Evolutionary conservation across 2,329 filamentous ascomycete species (phyloP).

Genomic region (Niveomyces coronatus): DNA sequence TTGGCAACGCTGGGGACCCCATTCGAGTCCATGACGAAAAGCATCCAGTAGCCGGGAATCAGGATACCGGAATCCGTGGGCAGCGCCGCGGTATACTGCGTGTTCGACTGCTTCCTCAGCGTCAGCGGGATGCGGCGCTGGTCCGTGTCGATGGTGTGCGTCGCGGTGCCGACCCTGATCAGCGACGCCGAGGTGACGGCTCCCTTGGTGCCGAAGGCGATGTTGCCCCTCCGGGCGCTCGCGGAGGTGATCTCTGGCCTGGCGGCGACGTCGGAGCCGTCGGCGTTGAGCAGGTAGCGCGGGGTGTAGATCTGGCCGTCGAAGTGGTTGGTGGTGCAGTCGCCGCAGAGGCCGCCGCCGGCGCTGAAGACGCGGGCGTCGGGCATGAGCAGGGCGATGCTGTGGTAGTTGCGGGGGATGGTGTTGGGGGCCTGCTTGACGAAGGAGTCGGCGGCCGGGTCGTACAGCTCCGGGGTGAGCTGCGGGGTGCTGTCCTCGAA

Average conservation of each 20-base stretch:
- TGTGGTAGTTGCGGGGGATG: conserved; percentile 40
- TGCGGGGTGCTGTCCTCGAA: conserved; percentile 34
- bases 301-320: conserved; percentile 47
- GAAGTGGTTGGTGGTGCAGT: conserved; percentile 36
- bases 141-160: conserved; percentile 48
- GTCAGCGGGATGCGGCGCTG: conserved; percentile 41
- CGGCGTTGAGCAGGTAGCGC: conserved; percentile 40
- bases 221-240: conserved; percentile 17
- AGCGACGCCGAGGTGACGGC: conserved; percentile 23
- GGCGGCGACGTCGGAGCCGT: conserved; percentile 27
- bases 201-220: conserved; percentile 19
- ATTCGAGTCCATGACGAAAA: conserved; percentile 37
- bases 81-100: conserved; percentile 29
- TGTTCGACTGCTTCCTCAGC: conserved; percentile 16
- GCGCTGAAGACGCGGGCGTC: conserved; percentile 40
- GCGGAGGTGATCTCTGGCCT: conserved; percentile 32
- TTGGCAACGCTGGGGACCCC: conserved; percentile 33
- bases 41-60: conserved; percentile 42
- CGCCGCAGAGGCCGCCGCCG: conserved; percentile 42
- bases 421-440: conserved; percentile 24
- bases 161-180: conserved; percentile 37
- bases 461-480: conserved; percentile 35
- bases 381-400: conserved; percentile 35
- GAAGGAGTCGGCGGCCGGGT: conserved; percentile 31
- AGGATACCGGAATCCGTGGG: conserved; percentile 38